Base-by-base conservation (phyloP, 2,329 filamentous ascomycete species). In the Colletotrichum somersetense region DNA sequence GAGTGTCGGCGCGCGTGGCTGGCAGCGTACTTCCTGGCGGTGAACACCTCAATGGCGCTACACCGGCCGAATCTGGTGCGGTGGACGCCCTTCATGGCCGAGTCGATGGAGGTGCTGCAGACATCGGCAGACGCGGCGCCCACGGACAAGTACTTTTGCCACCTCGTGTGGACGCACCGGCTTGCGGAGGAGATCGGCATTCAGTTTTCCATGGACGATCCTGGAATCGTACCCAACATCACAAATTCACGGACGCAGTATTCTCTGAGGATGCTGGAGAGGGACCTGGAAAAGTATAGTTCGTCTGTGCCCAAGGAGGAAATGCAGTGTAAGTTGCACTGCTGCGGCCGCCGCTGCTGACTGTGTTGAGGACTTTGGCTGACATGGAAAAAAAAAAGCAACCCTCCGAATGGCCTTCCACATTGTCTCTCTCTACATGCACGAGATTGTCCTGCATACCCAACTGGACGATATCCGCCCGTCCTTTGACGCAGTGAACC, bases 361-460 rank as follows among this genome's bases (percentile, higher is more conserved):
- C 35, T 26, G 4, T 40, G 38, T 48, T 42, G 20, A 62, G 18
- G 11, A 20, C 16, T 4, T 10, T 42, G 18, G 48, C 76, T 79
- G 48, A 78, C 68, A 23, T 46, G 38, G 5, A 48, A n/a, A 78
- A 91, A 91, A 26, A 26, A 26, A 26, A 26, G 91, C 88, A n/a
- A 86, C 89, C 0, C 83, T 94, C 57, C 82, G 84, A 23, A 86
- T 94, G 75, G 88, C 88, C 72, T 90, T 93, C 75, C 85, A 91
- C 74, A 87, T 92, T 2, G 79, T 93, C 46, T 91, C 87, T 73
- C 83, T 95, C 3, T 94, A 93, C 78, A 91, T 95, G 83, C 91
- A 95, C 78, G 93, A 95, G 80, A 89, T 93, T 66, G 90, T 89
- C 3, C 88, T 95, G 74, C 91, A 93, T 74, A 85, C 88, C 11